These are phyloP conservation scores for Phanerochaete sordida DNA, from an alignment of 768 basidiomycete genomes.

Conservation along the genomic window DNA sequence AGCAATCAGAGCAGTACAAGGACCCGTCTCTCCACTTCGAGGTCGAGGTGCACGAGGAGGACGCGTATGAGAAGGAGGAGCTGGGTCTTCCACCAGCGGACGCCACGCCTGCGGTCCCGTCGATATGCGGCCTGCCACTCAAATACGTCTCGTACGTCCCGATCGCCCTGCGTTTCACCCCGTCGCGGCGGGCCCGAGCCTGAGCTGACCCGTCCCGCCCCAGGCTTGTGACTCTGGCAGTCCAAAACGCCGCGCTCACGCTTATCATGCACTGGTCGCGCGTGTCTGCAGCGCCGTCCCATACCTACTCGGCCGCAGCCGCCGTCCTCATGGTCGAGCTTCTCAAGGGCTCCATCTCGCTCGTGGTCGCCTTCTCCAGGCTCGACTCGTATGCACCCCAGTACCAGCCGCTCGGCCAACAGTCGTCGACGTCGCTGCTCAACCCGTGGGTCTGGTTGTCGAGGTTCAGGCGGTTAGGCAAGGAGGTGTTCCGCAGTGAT, in stretches of 20 bases:
- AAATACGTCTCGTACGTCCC: slow-evolving; percentile 23
- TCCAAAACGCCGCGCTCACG: slow-evolving; percentile 88
- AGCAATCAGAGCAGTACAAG: slow-evolving; percentile 18
- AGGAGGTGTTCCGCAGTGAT: slow-evolving; percentile 82
- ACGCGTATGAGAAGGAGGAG: slow-evolving; percentile 30
- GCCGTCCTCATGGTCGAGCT: slow-evolving; percentile 95
- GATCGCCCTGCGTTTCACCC: background rate
- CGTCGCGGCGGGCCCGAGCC: background rate
- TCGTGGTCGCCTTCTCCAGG: slow-evolving; percentile 69
- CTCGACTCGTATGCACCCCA: slow-evolving; percentile 10
- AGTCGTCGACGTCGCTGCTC: slow-evolving; percentile 32
- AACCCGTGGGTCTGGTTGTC: slow-evolving; percentile 29
- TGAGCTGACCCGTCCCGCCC: slow-evolving; percentile 1
- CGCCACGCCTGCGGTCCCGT: slow-evolving; percentile 39
- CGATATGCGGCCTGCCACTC: slow-evolving; percentile 46
- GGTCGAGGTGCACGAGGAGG: slow-evolving; percentile 16
- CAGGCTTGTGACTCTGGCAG: slow-evolving; percentile 37
- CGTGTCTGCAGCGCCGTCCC: slow-evolving; percentile 69
- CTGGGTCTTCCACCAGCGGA: slow-evolving; percentile 36
- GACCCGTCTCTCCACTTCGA: slow-evolving; percentile 17
- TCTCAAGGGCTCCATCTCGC: slow-evolving; percentile 85
- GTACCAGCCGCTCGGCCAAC: slow-evolving; percentile 12
- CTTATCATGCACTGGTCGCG: slow-evolving; percentile 98
- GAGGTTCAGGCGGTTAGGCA: slow-evolving; percentile 50
- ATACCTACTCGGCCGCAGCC: slow-evolving; percentile 87